These are phyloP conservation scores for Candida suzukii DNA, from an alignment of 805 yeast species.

Conservation along the genomic window DNA sequence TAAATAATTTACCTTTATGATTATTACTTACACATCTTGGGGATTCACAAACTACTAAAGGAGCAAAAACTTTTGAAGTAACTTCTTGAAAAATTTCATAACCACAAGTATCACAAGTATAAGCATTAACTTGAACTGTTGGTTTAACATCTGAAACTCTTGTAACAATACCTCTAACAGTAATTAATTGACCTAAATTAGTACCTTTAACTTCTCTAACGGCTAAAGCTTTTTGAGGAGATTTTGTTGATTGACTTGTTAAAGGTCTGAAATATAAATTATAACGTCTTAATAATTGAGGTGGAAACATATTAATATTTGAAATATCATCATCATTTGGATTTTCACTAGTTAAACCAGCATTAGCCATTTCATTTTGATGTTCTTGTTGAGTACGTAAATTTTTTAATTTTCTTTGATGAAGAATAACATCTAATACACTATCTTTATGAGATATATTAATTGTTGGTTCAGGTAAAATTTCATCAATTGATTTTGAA, in stretches of 20 bases:
- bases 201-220: constrained; percentile 87
- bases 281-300: constrained; percentile 82
- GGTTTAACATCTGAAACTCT: constrained; percentile 97
- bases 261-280: constrained; percentile 81
- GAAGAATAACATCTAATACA: constrained; percentile 86
- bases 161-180: constrained; percentile 90
- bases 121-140: constrained; percentile 81
- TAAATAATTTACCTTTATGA: constrained; percentile 81
- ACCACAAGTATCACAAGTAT: constrained; percentile 97
- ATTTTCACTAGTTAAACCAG: constrained; percentile 25
- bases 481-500: constrained; percentile 63
- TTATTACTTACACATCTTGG: constrained; percentile 71
- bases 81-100: constrained; percentile 96
- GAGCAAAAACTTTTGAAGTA: constrained; percentile 73
- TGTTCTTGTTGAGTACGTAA: constrained; percentile 62
- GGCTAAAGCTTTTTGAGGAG: constrained; percentile 54
- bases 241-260: constrained; percentile 29
- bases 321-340: constrained; percentile 22
- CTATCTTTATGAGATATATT: constrained; percentile 78
- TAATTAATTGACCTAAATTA: constrained; percentile 78
- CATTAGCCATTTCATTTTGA: constrained; percentile 50
- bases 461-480: constrained; percentile 82
- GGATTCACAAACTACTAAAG: constrained; percentile 83
- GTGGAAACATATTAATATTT: constrained; percentile 68
- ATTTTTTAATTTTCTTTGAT: constrained; percentile 83